Percentiles rank a stretch among this genome's conserved stretches.
Evolutionary conservation across 257 asterid genomes (phyloP).

Genomic region (Solanum sparsipilum): DNA sequence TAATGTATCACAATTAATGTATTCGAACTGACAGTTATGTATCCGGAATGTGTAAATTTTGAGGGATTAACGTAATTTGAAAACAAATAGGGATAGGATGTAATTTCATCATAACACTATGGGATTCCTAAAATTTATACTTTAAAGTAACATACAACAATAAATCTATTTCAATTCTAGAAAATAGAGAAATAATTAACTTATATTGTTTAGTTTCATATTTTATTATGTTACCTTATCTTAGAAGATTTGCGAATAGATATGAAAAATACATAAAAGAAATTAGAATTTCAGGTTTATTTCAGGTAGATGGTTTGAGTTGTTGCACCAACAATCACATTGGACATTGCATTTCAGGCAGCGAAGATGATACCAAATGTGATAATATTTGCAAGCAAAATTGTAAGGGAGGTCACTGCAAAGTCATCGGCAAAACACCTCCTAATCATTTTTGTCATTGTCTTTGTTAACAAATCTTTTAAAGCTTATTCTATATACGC

Average conservation of each 20-base stretch:
- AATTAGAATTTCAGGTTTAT: neutral
- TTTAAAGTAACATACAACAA: neutral
- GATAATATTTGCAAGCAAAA: neutral
- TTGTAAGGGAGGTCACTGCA: neutral
- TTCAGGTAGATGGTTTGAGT: neutral
- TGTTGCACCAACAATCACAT: neutral
- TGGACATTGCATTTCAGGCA: neutral
- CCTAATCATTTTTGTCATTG: conserved; percentile 6
- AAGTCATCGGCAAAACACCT: neutral
- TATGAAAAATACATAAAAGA: neutral
- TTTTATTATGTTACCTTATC: neutral
- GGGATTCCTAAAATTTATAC: too few species aligned
- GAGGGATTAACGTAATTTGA: too few species aligned
- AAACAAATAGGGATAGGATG: too few species aligned
- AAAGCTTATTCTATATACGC: neutral
- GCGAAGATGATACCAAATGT: neutral
- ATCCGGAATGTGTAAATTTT: too few species aligned
- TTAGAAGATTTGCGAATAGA: neutral
- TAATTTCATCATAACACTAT: too few species aligned
- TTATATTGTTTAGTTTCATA: neutral
- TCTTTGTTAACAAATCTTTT: neutral
- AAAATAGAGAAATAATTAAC: neutral
- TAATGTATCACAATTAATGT: too few species aligned
- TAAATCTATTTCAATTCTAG: neutral
- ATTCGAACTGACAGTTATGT: too few species aligned